Conservation (phyloP, 208 protist species). For the Crithidia mellificae region DNA sequence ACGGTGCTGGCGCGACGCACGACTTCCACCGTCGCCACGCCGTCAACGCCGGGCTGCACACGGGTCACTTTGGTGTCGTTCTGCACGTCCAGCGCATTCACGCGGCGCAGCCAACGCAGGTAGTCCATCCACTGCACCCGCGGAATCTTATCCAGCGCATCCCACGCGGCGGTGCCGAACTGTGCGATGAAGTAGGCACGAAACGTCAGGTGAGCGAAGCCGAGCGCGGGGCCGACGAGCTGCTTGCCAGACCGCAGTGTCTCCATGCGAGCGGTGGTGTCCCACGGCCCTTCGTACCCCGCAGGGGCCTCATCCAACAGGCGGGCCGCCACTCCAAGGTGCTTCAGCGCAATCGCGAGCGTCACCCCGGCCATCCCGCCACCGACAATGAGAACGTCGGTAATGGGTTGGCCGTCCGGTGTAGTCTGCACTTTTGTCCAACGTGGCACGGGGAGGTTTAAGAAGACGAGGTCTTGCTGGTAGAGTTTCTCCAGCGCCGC, state of each 20-base stretch:
- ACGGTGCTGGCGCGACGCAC: neutral
- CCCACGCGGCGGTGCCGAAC: slow-evolving; percentile 11
- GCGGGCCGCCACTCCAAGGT: slow-evolving; percentile 4
- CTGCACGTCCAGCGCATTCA: slow-evolving; percentile 12
- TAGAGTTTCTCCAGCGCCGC: slow-evolving; percentile 17
- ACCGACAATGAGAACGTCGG: slow-evolving; percentile 18
- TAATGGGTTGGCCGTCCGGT: slow-evolving; percentile 5
- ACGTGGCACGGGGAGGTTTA: slow-evolving; percentile 6
- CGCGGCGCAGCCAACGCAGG: slow-evolving; percentile 15
- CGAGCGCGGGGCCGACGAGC: slow-evolving; percentile 16
- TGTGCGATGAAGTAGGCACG: slow-evolving; percentile 17
- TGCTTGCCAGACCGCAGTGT: slow-evolving; percentile 21
- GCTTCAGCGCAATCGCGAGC: slow-evolving; percentile 14
- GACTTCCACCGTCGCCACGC: slow-evolving; percentile 7
- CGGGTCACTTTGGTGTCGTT: slow-evolving; percentile 13
- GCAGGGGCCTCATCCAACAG: slow-evolving; percentile 16
- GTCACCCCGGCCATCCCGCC: slow-evolving; percentile 18
- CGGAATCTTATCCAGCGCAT: slow-evolving; percentile 20
- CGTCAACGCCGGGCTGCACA: slow-evolving; percentile 11
- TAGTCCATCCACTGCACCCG: slow-evolving; percentile 23
- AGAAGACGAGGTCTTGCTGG: slow-evolving; percentile 10
- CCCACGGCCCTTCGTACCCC: slow-evolving; percentile 25
- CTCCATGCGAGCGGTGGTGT: slow-evolving; percentile 27
- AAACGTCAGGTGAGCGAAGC: slow-evolving; percentile 19
- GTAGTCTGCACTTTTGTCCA: slow-evolving; percentile 19